Evolutionary conservation across 164 flowering plant genomes (phyloP).

Genomic region (Akebia trifoliata): DNA sequence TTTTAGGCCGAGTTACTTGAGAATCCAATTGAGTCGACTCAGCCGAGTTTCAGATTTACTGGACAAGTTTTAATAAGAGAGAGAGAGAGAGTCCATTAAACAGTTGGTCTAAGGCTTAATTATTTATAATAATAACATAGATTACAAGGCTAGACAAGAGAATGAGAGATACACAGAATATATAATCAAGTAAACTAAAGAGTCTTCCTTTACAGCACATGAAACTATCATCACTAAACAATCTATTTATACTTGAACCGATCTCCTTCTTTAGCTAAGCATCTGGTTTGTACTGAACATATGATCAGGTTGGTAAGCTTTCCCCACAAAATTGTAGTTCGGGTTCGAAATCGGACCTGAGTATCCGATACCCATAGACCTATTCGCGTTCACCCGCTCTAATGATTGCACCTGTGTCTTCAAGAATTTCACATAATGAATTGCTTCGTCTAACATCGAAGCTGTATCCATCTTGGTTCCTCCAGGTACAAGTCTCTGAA

Average conservation of each 20-base stretch:
- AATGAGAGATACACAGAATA: neutral
- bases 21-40: too few species aligned
- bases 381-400: slow-evolving; percentile 33
- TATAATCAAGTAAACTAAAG: neutral
- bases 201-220: slow-evolving; percentile 11
- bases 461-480: slow-evolving; percentile 72
- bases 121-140: slow-evolving; percentile 1
- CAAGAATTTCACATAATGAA: slow-evolving; percentile 57
- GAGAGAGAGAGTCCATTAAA: neutral
- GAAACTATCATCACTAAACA: slow-evolving; percentile 2
- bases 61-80: too few species aligned
- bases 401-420: slow-evolving; percentile 51
- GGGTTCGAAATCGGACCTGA: slow-evolving; percentile 25
- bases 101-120: neutral
- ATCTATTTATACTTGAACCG: slow-evolving; percentile 2
- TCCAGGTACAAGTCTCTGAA: slow-evolving; percentile 59
- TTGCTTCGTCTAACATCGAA: slow-evolving; percentile 61
- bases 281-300: slow-evolving; percentile 24
- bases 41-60: too few species aligned
- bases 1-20: too few species aligned
- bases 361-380: slow-evolving; percentile 26
- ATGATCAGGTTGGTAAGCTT: slow-evolving; percentile 21
- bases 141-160: neutral
- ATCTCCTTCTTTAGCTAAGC: slow-evolving; percentile 18
- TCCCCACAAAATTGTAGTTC: slow-evolving; percentile 21